Evolutionary conservation across 768 basidiomycete species (phyloP), one percentile per base, ranked within the genome.

Genomic region (Myochromella boudieri): DNA sequence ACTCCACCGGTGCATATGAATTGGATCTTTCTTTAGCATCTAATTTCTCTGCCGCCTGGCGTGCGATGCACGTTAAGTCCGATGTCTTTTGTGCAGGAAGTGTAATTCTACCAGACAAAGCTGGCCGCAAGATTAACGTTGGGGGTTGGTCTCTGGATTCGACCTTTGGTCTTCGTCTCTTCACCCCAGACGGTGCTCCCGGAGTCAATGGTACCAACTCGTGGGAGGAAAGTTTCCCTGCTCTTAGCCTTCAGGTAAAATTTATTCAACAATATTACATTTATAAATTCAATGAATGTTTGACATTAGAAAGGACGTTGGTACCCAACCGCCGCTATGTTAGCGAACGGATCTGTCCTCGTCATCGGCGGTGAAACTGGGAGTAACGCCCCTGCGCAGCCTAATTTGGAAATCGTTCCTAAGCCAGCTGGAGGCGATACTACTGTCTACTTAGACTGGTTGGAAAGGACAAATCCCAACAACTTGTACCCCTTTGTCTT

Each of bases 81-180:
- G 85, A 91, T 54, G 86, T 91, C 9, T 91, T 91, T 70, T 91
- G 89, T 59, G 81, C 88, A 3, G 89, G 70, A 8, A 78, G 80
- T 34, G 68, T 91, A 36, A 77, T 87, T 26, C 77, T 91, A 26
- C 89, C 89, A 1, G 89, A 91, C 59, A 85, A 82, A 51, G 81
- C 66, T 12, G 89, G 70, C 2, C 77, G 85, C 36, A 75, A 80
- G 48, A 71, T 85, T 60, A 82, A 83, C 48, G 75, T 85, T 37
- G 82, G 84, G 37, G 84, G 84, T 21, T 76, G 88, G 88, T 86
- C 85, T 14, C 66, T 78, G 42, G 68, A 77, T 2, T 88, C 87
- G 17, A 88, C 87, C 8, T 85, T 69, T 42, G 89, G 89, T 31
- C 69, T 91, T 24, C 76, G 89, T 22, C 62, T 91, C 12, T 91